phyloP scores from a whole-genome alignment of 352 stramenopile genomes.

The Globisporangium sylvaticum region DNA sequence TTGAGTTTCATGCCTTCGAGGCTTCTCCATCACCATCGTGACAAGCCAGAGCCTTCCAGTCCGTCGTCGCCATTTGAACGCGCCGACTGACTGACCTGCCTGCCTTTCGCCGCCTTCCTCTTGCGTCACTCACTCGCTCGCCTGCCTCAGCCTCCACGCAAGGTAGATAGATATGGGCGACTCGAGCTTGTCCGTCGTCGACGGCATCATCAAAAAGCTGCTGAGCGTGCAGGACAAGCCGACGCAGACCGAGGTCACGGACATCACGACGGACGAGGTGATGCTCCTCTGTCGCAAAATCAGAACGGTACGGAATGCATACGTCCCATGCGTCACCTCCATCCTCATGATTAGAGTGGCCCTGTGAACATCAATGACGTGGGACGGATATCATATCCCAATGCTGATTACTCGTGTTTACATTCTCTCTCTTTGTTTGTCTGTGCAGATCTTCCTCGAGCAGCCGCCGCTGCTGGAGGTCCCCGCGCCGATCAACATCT shows the following conservation, averaged over 20 bases:
- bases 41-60: not conserved
- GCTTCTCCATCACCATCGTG: not conserved
- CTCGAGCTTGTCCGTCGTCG: slow-evolving; percentile 44
- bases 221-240: slow-evolving; percentile 56
- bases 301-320: slow-evolving; percentile 38
- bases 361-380: not conserved
- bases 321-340: not conserved
- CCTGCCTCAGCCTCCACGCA: not conserved
- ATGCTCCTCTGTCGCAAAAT: slow-evolving; percentile 74
- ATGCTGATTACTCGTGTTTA: not conserved
- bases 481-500: slow-evolving; percentile 93
- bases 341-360: not conserved
- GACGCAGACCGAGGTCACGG: slow-evolving; percentile 55
- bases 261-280: slow-evolving; percentile 77
- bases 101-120: not conserved
- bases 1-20: not conserved
- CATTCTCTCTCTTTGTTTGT: not conserved
- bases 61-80: not conserved
- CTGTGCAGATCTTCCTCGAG: slow-evolving; percentile 62
- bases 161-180: slow-evolving; percentile 35
- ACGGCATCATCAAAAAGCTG: slow-evolving; percentile 63
- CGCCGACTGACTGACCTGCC: not conserved
- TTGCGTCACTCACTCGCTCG: not conserved
- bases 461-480: slow-evolving; percentile 93
- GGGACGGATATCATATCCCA: not conserved